phyloP scores from a whole-genome alignment of 2,329 filamentous ascomycete species.

The Trichoderma guizhouense region DNA sequence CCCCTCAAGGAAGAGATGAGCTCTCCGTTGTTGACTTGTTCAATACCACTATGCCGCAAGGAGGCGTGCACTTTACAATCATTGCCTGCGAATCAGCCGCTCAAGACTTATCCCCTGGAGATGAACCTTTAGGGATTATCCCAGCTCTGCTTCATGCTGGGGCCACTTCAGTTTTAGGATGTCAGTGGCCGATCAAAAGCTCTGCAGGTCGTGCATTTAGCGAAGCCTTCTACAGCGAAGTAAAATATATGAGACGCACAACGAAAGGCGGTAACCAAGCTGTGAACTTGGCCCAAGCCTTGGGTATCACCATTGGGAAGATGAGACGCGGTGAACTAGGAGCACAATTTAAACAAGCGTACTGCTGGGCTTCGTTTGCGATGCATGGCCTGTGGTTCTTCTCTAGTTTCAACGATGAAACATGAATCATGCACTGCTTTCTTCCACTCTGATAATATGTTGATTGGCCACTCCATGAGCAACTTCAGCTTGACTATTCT shows the following conservation, averaged over 20 bases:
- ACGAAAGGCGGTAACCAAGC: neutral
- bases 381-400: neutral
- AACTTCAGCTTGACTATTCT: too few species aligned
- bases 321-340: neutral
- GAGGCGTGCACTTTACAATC: neutral
- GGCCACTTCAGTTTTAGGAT: neutral
- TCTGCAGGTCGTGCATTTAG: neutral
- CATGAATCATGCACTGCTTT: neutral
- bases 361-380: neutral
- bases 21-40: neutral
- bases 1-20: neutral
- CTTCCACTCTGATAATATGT: neutral
- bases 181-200: neutral
- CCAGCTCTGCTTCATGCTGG: neutral
- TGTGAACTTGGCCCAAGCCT: neutral
- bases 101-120: neutral
- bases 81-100: neutral
- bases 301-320: neutral
- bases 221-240: neutral
- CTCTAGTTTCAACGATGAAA: neutral
- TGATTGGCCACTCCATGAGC: too few species aligned
- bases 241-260: neutral
- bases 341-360: neutral
- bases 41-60: neutral
- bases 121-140: neutral